Evolutionary conservation across 139 green algal genomes (phyloP).

Genomic region (Micromonas pusilla): DNA sequence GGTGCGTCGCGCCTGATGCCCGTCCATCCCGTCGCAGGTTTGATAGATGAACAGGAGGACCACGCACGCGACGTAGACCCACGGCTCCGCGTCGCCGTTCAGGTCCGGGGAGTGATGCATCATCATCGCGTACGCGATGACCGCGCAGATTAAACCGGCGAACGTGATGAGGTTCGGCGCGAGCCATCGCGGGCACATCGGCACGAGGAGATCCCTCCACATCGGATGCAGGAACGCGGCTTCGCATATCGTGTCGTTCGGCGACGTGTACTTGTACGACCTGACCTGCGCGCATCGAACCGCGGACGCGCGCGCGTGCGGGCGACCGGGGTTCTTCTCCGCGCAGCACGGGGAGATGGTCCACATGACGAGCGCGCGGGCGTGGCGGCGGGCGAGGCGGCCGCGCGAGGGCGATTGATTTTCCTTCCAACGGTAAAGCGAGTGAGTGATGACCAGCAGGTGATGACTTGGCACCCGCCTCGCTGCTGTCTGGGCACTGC

Average conservation of each 20-base stretch:
- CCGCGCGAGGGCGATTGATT: too few species aligned
- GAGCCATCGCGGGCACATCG: conserved; percentile 54
- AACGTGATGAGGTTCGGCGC: conserved; percentile 92
- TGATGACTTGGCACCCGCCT: too few species aligned
- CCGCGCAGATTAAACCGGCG: conserved; percentile 36
- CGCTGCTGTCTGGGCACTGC: too few species aligned
- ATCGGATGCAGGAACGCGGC: neutral
- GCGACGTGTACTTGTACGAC: conserved; percentile 18
- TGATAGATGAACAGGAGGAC: conserved; percentile 55
- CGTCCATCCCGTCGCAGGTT: conserved; percentile 88
- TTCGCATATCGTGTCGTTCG: neutral
- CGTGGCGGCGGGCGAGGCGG: too few species aligned
- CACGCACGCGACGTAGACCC: conserved; percentile 54
- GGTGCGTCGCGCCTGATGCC: conserved; percentile 81
- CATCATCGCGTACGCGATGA: neutral
- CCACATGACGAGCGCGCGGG: too few species aligned
- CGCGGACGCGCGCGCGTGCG: neutral
- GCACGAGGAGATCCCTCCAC: neutral
- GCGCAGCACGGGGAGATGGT: neutral
- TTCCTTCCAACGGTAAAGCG: too few species aligned
- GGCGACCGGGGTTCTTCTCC: neutral
- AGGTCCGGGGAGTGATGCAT: neutral
- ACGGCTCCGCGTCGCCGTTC: conserved; percentile 44
- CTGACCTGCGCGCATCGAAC: neutral
- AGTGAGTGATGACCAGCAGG: too few species aligned